phyloP scores from a whole-genome alignment of 148 eudicot species.

The Chenopodium quinoa region DNA sequence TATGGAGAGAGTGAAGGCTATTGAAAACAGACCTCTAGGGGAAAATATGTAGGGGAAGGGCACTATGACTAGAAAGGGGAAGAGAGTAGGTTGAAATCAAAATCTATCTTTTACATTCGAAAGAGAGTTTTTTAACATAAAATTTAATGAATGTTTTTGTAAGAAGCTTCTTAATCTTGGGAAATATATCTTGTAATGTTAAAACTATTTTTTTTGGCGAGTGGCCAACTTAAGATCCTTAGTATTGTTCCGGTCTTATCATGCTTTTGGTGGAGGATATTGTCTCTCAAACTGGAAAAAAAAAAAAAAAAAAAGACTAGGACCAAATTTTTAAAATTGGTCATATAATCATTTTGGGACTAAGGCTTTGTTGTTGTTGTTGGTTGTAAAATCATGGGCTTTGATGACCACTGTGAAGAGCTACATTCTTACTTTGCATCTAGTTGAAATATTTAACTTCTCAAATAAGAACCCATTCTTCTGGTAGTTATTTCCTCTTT shows the following conservation, averaged over 20 bases:
- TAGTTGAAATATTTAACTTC: background rate
- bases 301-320: background rate
- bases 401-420: background rate
- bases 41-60: background rate
- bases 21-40: background rate
- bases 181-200: background rate
- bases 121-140: background rate
- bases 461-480: background rate
- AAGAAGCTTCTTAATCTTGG: background rate
- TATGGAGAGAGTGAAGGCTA: background rate
- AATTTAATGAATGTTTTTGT: background rate
- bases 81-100: background rate
- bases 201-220: too few relatives aligned
- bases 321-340: too few relatives aligned
- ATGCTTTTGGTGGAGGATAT: background rate
- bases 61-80: background rate
- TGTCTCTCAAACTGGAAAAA: background rate
- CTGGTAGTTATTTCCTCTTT: background rate
- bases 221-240: background rate
- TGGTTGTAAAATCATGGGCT: background rate
- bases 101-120: background rate
- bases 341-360: too few relatives aligned
- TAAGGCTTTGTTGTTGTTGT: too few relatives aligned
- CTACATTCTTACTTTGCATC: background rate
- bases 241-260: background rate